phyloP scores from a whole-genome alignment of 495 filamentous ascomycete genomes.

The Penicillium ucsense region DNA sequence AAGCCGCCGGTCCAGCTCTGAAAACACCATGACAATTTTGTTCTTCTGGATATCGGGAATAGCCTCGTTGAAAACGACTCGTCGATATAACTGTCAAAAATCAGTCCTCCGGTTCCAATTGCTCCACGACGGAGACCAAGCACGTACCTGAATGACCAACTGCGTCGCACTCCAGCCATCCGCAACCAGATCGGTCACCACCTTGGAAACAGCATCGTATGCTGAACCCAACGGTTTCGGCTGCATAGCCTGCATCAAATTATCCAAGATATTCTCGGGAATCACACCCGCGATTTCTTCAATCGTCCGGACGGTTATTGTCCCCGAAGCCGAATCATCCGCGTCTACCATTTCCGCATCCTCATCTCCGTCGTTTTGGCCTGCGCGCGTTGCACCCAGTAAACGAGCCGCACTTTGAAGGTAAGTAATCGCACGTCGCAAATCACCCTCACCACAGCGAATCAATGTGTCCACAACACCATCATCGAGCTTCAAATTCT shows the following conservation, averaged over 20 bases:
- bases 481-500: conserved; percentile 63
- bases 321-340: conserved; percentile 8
- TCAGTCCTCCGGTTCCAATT: background rate
- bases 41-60: conserved; percentile 81
- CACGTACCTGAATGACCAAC: conserved; percentile 61
- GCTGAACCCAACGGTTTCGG: conserved; percentile 52
- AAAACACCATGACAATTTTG: conserved; percentile 80
- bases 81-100: conserved; percentile 62
- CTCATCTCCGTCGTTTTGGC: conserved; percentile 40
- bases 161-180: conserved; percentile 98
- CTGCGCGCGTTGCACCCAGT: conserved; percentile 46
- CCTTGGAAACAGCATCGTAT: conserved; percentile 65
- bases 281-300: conserved; percentile 97
- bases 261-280: conserved; percentile 60
- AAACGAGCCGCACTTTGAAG: conserved; percentile 82
- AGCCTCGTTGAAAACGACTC: conserved; percentile 71
- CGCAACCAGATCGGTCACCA: conserved; percentile 82
- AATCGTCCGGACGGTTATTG: conserved; percentile 66
- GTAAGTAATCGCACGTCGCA: conserved; percentile 93
- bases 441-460: conserved; percentile 80
- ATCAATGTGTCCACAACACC: conserved; percentile 79
- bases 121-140: background rate
- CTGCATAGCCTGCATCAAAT: conserved; percentile 66
- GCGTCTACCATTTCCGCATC: conserved; percentile 42
- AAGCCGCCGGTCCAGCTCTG: conserved; percentile 84